Conservation (phyloP, 2,329 filamentous ascomycete genomes). For the Keithomyces neogunnii region DNA sequence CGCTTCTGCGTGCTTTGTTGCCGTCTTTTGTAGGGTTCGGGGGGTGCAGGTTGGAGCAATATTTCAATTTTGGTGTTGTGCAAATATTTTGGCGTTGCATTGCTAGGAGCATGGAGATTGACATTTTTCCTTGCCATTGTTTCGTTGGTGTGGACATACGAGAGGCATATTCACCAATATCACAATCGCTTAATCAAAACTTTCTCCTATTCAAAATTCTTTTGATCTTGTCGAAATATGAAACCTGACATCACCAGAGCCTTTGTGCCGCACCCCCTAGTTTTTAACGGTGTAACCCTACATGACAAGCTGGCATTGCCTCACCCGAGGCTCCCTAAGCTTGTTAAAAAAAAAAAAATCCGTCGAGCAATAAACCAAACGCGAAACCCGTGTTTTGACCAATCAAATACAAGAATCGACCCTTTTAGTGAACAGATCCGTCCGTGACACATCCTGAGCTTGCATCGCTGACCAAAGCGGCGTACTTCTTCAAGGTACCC, state of each 20-base stretch:
- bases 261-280: too few relatives aligned
- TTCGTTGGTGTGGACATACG: background rate
- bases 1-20: background rate
- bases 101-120: conserved; percentile 12
- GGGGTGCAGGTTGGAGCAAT: too few relatives aligned
- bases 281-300: too few relatives aligned
- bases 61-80: too few relatives aligned
- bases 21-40: background rate
- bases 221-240: background rate
- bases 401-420: background rate
- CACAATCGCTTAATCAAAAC: background rate
- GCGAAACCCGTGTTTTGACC: background rate
- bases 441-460: conserved; percentile 53
- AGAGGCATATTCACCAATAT: background rate
- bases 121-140: background rate
- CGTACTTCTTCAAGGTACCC: conserved; percentile 66
- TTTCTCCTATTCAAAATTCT: background rate
- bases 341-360: background rate
- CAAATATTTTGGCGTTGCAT: conserved; percentile 10
- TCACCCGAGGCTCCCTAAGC: background rate
- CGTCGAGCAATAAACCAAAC: background rate
- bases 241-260: background rate
- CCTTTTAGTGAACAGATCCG: conserved; percentile 16
- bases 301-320: background rate
- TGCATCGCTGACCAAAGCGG: conserved; percentile 48